Evolutionary conservation across 1,284 basidiomycete genomes (phyloP).

Genomic region (Cutaneotrichosporon dermatis): DNA sequence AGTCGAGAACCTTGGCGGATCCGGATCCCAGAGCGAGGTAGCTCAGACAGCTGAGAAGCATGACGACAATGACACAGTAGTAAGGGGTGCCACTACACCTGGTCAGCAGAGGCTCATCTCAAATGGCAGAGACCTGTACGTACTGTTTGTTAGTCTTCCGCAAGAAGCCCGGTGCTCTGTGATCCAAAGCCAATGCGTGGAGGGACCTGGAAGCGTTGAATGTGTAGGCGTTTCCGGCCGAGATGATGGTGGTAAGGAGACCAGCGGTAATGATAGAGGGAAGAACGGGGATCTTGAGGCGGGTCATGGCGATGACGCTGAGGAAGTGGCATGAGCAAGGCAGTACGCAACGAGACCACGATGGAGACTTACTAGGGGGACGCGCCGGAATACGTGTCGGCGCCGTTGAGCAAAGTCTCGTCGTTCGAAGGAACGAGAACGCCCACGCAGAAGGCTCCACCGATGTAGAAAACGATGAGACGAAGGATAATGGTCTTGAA

Average conservation of each 20-base stretch:
- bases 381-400: conserved; percentile 51
- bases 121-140: not conserved
- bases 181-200: conserved; percentile 50
- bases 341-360: conserved; percentile 59
- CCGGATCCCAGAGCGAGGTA: conserved; percentile 57
- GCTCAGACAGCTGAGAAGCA: conserved; percentile 57
- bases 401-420: conserved; percentile 42
- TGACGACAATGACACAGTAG: conserved; percentile 56
- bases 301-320: conserved; percentile 37
- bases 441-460: conserved; percentile 31
- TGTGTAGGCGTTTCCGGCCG: conserved; percentile 24
- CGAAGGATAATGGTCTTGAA: conserved; percentile 65
- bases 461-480: conserved; percentile 55
- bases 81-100: conserved; percentile 64
- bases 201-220: conserved; percentile 41
- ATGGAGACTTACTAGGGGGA: conserved; percentile 70
- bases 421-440: conserved; percentile 54
- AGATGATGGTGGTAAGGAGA: conserved; percentile 53
- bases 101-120: no score
- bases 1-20: conserved; percentile 63
- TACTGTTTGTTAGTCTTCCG: conserved; percentile 53
- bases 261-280: conserved; percentile 65
- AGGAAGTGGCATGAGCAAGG: conserved; percentile 21
- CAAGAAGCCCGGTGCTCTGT: conserved; percentile 60
- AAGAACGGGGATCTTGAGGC: conserved; percentile 63